Evolutionary conservation across 176 grass and related monocot genomes (phyloP), one percentile per base, ranked within the genome.

Genomic region (Carex pumila): DNA sequence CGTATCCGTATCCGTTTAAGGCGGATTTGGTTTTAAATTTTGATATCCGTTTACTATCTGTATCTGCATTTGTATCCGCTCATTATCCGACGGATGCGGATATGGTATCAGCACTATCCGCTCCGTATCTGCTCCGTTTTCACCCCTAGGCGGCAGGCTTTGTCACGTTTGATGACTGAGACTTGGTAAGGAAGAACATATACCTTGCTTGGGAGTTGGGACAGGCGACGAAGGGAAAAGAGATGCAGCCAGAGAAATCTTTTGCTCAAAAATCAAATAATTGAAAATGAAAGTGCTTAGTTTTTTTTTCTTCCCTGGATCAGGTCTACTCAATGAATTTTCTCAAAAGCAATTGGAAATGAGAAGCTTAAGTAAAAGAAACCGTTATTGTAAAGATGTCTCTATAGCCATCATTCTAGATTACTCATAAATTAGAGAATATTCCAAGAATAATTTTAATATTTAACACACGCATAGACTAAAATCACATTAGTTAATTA

Each of bases 151-250:
- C 36, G 32, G 78, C 58, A 60, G 54, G 55, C 56, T 81, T 81
- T 64, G 79, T 61, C 79, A 47, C 57, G 31, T 62, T 29, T 21
- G 8, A 25, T 81, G 34, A 43, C 7, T 4, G 7, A 45, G 31
- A 49, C 13, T 65, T 3, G 3, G 10, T 5, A 9, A 85, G 57
- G 69, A 69, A 61, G 88, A 90, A 94, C 79, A 83, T 77, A 97
- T 94, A 87, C 94, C 71, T 97, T 97, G 94, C 94, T 92, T 97
- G 91, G 37, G 84, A 84, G 92, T 92, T 97, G 91, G 37, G 84
- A 84, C 5, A 3, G 86, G 94, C 79, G 90, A 88, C 32, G n/a
- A 86, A 2, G 56, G 47, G 66, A 82, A 91, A 91, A 87, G 85
- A 57, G 9, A 10, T 29, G 73, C 6, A 11, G 10, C 12, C 73